Conservation (phyloP, 2,329 filamentous ascomycete genomes). For the Cladosporium sp. region DNA sequence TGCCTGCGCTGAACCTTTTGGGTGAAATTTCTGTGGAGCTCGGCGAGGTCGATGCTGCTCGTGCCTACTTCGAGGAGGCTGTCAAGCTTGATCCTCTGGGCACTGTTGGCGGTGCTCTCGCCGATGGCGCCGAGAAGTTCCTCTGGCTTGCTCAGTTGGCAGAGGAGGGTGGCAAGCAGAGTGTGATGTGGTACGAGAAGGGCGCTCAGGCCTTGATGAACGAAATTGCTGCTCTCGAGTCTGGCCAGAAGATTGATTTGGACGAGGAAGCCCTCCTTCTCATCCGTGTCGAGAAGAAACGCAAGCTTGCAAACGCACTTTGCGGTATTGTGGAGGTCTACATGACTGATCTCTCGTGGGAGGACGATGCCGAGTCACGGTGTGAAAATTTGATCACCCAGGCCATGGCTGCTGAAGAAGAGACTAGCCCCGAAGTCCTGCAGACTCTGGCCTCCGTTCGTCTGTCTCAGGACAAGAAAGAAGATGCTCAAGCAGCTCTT, state of each 20-base stretch:
- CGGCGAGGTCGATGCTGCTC: slow-evolving; percentile 75
- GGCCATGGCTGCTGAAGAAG: slow-evolving; percentile 79
- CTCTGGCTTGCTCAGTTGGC: slow-evolving; percentile 90
- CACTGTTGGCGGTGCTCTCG: slow-evolving; percentile 64
- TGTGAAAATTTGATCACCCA: slow-evolving; percentile 91
- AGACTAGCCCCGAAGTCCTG: slow-evolving; percentile 76
- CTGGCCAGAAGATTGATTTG: slow-evolving; percentile 37
- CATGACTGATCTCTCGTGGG: slow-evolving; percentile 84
- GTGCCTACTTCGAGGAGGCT: slow-evolving; percentile 70
- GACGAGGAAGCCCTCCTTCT: slow-evolving; percentile 40
- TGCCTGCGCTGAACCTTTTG: slow-evolving; percentile 71
- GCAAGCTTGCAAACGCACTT: slow-evolving; percentile 83
- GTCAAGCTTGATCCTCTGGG: slow-evolving; percentile 77
- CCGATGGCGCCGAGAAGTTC: slow-evolving; percentile 90
- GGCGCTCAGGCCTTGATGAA: slow-evolving; percentile 71
- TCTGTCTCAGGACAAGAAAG: slow-evolving; percentile 78
- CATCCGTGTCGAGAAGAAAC: slow-evolving; percentile 67
- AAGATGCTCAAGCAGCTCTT: slow-evolving; percentile 79
- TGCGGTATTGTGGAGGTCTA: slow-evolving; percentile 96
- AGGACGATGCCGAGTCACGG: slow-evolving; percentile 81
- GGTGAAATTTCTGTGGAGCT: slow-evolving; percentile 81
- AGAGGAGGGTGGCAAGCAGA: slow-evolving; percentile 60
- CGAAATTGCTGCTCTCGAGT: slow-evolving; percentile 66
- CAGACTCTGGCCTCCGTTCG: slow-evolving; percentile 93
- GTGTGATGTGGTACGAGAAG: slow-evolving; percentile 62